Conservation (phyloP, 2,329 filamentous ascomycete species). For the Colletotrichum abscissum region DNA sequence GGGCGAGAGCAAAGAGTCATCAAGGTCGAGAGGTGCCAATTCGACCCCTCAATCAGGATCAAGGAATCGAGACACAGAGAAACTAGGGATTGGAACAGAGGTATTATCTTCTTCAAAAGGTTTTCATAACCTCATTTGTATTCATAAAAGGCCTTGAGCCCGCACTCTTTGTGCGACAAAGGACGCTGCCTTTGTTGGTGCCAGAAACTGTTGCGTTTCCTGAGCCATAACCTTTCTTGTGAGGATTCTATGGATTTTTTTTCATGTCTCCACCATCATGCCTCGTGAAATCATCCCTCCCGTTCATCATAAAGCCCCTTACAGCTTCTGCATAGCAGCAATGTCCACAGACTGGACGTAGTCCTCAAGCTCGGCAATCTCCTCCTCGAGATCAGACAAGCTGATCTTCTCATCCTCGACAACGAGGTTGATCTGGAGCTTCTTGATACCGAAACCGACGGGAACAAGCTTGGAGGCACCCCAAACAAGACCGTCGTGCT, state of each 20-base stretch:
- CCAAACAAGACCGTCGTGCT: conserved; percentile 96
- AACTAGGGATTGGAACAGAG: not conserved
- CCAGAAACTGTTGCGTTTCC: conserved; percentile 25
- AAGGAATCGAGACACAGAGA: not conserved
- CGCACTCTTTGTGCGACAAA: conserved; percentile 26
- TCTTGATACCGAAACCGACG: conserved; percentile 98
- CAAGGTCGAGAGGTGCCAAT: conserved; percentile 1
- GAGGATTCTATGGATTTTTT: conserved; percentile 37
- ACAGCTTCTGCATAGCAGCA: conserved; percentile 48
- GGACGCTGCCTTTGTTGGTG: conserved; percentile 24
- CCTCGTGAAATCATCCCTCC: conserved; percentile 44
- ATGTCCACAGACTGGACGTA: conserved; percentile 95
- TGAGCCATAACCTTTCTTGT: conserved; percentile 29
- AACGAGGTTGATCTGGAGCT: conserved; percentile 98
- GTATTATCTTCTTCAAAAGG: conserved; percentile 31
- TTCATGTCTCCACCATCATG: conserved; percentile 43
- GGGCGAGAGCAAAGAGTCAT: not conserved
- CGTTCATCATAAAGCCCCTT: conserved; percentile 26
- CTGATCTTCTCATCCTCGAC: conserved; percentile 98
- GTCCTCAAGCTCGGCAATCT: conserved; percentile 88
- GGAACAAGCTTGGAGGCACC: conserved; percentile 89
- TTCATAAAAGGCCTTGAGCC: conserved; percentile 30
- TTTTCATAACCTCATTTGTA: conserved; percentile 35
- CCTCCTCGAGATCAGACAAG: conserved; percentile 84
- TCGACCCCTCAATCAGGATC: not conserved